Percentiles rank a stretch among this genome's conserved stretches.
Conservation (phyloP, 2,329 filamentous ascomycete genomes). For the Fusarium sp. region DNA sequence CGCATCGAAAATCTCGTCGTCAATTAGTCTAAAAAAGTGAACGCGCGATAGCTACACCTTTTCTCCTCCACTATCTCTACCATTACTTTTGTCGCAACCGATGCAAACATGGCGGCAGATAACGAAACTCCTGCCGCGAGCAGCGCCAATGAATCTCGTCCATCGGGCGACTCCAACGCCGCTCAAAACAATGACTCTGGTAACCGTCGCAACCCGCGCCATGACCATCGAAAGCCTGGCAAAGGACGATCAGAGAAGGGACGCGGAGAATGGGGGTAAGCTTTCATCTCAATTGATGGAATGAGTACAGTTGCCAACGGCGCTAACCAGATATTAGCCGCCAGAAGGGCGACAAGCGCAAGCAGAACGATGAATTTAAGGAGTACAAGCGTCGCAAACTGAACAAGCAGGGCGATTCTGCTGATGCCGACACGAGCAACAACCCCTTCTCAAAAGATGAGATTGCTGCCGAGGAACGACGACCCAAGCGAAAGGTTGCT, state of each 20-base stretch:
- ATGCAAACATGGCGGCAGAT: conserved; percentile 50
- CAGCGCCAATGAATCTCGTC: conserved; percentile 31
- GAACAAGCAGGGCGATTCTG: conserved; percentile 50
- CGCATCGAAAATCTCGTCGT: conserved; percentile 38
- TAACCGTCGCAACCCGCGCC: conserved; percentile 45
- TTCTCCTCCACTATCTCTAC: not conserved
- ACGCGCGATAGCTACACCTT: conserved; percentile 13
- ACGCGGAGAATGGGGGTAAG: conserved; percentile 47
- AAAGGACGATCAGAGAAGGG: conserved; percentile 47
- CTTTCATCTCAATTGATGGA: not conserved
- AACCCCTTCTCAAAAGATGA: conserved; percentile 77
- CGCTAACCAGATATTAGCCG: conserved; percentile 52
- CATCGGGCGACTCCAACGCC: conserved; percentile 33
- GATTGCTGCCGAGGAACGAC: conserved; percentile 85
- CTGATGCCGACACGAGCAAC: conserved; percentile 44
- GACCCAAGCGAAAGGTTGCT: conserved; percentile 95
- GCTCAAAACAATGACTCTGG: conserved; percentile 34
- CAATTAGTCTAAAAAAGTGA: conserved; percentile 28
- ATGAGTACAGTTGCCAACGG: conserved; percentile 42
- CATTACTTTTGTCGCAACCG: conserved; percentile 33
- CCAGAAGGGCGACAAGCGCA: conserved; percentile 52
- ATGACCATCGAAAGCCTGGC: conserved; percentile 44
- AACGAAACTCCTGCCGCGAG: conserved; percentile 46
- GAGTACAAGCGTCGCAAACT: conserved; percentile 57
- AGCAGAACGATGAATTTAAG: conserved; percentile 54